Percentiles rank a stretch among this genome's conserved stretches.
Evolutionary conservation across 805 yeast genomes (phyloP).

Genomic region (Citeromyces matritensis): DNA sequence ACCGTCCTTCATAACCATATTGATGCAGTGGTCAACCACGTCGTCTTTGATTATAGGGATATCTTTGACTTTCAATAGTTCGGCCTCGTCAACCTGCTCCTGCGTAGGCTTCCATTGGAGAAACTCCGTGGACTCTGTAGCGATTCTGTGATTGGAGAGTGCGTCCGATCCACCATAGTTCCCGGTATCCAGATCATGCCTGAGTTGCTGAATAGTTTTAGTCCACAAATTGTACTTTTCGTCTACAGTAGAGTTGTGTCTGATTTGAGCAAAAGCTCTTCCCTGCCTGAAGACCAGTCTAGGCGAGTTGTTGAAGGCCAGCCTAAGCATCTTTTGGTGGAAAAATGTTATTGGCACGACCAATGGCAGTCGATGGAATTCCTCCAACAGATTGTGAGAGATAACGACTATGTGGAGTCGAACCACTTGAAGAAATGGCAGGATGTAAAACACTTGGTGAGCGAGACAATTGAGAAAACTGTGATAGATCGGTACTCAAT

Average conservation of each 20-base stretch:
- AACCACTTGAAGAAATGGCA: neutral
- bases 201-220: conserved; percentile 12
- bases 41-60: conserved; percentile 56
- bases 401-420: neutral
- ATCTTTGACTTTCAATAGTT: conserved; percentile 27
- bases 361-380: neutral
- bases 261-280: neutral
- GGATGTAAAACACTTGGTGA: neutral
- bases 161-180: conserved; percentile 1
- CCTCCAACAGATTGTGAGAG: neutral
- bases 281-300: no score
- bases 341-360: neutral
- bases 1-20: conserved; percentile 87
- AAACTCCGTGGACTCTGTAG: conserved; percentile 4
- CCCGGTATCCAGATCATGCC: conserved; percentile 9
- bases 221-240: conserved; percentile 13
- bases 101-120: conserved; percentile 39
- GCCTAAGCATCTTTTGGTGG: conserved; percentile 2
- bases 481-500: no score
- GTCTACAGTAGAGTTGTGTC: conserved; percentile 5
- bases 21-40: conserved; percentile 63
- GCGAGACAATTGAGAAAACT: no score
- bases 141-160: conserved; percentile 1
- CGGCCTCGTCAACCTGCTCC: conserved; percentile 47
- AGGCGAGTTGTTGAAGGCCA: no score